phyloP scores from a whole-genome alignment of 495 filamentous ascomycete species.

The Xylaria sp. region DNA sequence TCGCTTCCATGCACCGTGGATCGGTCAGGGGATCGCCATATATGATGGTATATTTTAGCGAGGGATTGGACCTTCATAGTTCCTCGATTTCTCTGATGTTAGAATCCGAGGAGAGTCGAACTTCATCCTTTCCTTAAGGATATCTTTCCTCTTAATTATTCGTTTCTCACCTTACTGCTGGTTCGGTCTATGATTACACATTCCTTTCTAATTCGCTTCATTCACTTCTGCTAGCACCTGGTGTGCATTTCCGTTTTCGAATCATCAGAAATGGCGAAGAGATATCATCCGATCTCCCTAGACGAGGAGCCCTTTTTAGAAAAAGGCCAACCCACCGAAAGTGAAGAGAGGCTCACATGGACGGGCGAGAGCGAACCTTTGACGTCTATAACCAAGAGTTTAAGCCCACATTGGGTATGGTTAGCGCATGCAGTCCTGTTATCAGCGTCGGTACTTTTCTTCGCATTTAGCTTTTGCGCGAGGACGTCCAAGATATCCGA shows the following conservation, averaged over 20 bases:
- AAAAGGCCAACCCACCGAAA: conserved; percentile 34
- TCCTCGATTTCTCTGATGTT: neutral
- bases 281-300: conserved; percentile 43
- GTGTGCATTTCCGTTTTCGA: conserved; percentile 44
- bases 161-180: conserved; percentile 35
- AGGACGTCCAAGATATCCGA: conserved; percentile 40
- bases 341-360: conserved; percentile 33
- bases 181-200: conserved; percentile 25
- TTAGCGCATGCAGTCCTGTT: conserved; percentile 52
- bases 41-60: conserved; percentile 21
- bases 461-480: conserved; percentile 49
- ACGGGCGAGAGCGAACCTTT: conserved; percentile 21
- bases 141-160: conserved; percentile 23
- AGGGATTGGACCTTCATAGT: neutral
- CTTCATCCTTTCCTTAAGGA: neutral
- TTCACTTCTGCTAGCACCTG: conserved; percentile 47
- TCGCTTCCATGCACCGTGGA: conserved; percentile 14
- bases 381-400: conserved; percentile 19
- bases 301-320: conserved; percentile 49
- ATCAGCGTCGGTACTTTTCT: conserved; percentile 49
- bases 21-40: neutral
- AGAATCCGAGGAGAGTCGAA: neutral
- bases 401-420: conserved; percentile 51
- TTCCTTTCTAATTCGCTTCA: conserved; percentile 11
- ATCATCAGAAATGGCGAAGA: conserved; percentile 39